Evolutionary conservation across 169 alveolate genomes (phyloP).

Genomic region (Cryptosporidium baileyi): DNA sequence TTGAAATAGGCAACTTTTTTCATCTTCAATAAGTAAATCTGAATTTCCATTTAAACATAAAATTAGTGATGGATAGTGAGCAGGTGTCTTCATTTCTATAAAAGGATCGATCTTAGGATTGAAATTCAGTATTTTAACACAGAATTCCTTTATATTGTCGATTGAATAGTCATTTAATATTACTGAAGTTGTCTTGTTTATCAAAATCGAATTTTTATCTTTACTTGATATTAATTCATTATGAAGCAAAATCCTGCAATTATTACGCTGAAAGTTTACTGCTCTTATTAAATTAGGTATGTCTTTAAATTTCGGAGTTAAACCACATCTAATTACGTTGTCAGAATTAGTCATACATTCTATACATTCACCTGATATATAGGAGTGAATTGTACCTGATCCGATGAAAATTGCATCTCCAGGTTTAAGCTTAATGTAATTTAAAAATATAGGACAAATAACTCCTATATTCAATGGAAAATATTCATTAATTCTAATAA

Average conservation of each 20-base stretch:
- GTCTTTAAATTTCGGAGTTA: conserved; percentile 93
- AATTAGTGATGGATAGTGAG: too few relatives aligned
- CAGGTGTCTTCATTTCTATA: too few relatives aligned
- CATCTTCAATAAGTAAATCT: too few relatives aligned
- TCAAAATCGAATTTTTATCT: too few relatives aligned
- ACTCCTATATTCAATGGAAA: conserved; percentile 89
- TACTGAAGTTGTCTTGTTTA: too few relatives aligned
- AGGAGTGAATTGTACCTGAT: conserved; percentile 94
- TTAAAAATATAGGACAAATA: conserved; percentile 85
- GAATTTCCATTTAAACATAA: neutral
- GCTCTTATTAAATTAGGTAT: conserved; percentile 73
- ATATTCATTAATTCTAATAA: conserved; percentile 73
- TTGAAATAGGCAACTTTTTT: neutral
- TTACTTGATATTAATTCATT: too few relatives aligned
- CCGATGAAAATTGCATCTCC: conserved; percentile 90
- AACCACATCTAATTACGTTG: conserved; percentile 95
- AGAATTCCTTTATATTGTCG: neutral
- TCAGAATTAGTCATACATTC: conserved; percentile 95
- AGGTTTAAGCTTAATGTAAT: conserved; percentile 81
- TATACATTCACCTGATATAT: conserved; percentile 90
- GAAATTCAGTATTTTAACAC: neutral
- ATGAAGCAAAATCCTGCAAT: neutral
- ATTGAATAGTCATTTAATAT: neutral
- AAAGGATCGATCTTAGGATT: too few relatives aligned
- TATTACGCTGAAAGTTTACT: conserved; percentile 12